Evolutionary conservation across 176 grass and related monocot species (phyloP), one percentile per base, ranked within the genome.

Genomic region (Oropetium thomaeum): DNA sequence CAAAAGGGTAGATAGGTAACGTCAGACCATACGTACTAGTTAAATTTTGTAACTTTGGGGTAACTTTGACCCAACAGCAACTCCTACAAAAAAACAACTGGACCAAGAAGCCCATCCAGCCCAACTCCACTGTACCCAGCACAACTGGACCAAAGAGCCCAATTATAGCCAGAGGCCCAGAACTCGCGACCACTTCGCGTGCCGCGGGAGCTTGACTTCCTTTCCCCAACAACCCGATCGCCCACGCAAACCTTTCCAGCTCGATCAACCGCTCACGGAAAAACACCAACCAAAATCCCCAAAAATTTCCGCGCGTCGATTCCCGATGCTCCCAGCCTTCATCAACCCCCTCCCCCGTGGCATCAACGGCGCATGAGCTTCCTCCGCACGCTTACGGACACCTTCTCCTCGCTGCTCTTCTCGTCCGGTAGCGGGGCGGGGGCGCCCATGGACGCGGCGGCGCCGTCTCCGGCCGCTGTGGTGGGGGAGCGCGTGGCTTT

Each of bases 401-500:
- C 91, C 22, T 62, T 90, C 40, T 90, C 87, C 8, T 84, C 90
- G 19, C 26, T 79, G 4, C 27, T 74, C 6, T 70, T 52, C 42
- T 11, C 26, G 4, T 59, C 83, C 40, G 10, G 17, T 11, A 33
- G 19, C 25, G 74, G 13, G 34, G 67, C 33, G 15, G 47, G 44
- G 41, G 73, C 59, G 54, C 19, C 63, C 33, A 83, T 78, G 75
- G 85, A 85, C 58, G 74, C 57, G 25, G 68, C 72, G 23, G 12
- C 77, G 54, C 66, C 82, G 45, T 57, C 83, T 14, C 53, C 83
- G 38, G 73, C 86, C 26, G 79, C 85, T 20, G 91, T 92, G 71
- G 88, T 94, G 28, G 82, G 86, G 75, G 91, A 98, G 84, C 81
- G 95, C 71, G 91, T 89, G 38, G 91, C 84, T 31, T 74, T 98